These are phyloP conservation scores for Lentinula edodes DNA, from an alignment of 768 basidiomycete genomes.

Conservation along the genomic window DNA sequence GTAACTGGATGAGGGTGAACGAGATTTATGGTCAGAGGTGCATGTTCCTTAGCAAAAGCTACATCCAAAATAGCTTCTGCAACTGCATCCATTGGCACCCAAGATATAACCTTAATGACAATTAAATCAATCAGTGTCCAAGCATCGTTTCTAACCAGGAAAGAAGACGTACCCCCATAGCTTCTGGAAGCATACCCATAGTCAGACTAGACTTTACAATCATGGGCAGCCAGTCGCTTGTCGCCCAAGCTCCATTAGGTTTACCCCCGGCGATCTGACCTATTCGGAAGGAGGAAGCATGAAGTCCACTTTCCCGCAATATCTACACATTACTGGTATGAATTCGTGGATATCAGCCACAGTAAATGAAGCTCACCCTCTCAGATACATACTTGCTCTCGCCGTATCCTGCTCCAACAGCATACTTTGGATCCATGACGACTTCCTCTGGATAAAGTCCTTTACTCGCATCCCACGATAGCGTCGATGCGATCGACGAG, in stretches of 20 bases:
- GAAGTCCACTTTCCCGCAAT: constrained; percentile 18
- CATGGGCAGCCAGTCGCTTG: constrained; percentile 28
- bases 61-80: constrained; percentile 26
- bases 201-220: constrained; percentile 25
- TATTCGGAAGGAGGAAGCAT: constrained; percentile 21
- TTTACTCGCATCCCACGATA: constrained; percentile 17
- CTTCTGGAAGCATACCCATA: constrained; percentile 16
- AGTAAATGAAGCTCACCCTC: constrained; percentile 5
- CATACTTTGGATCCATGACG: constrained; percentile 6
- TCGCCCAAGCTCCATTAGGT: constrained; percentile 27
- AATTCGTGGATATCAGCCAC: background rate
- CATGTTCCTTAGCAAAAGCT: constrained; percentile 9
- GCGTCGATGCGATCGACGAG: constrained; percentile 21
- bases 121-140: constrained; percentile 32
- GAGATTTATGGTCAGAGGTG: constrained; percentile 25
- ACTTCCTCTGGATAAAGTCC: constrained; percentile 18
- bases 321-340: constrained; percentile 11
- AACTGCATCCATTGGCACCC: constrained; percentile 37
- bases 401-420: constrained; percentile 9
- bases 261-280: constrained; percentile 26
- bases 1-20: constrained; percentile 29
- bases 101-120: constrained; percentile 29
- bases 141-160: constrained; percentile 20
- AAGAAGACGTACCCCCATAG: constrained; percentile 15
- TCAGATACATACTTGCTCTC: constrained; percentile 17